These are phyloP conservation scores for Dothideomycetidae sp. DNA, from an alignment of 2,329 filamentous ascomycete species.

Conservation along the genomic window DNA sequence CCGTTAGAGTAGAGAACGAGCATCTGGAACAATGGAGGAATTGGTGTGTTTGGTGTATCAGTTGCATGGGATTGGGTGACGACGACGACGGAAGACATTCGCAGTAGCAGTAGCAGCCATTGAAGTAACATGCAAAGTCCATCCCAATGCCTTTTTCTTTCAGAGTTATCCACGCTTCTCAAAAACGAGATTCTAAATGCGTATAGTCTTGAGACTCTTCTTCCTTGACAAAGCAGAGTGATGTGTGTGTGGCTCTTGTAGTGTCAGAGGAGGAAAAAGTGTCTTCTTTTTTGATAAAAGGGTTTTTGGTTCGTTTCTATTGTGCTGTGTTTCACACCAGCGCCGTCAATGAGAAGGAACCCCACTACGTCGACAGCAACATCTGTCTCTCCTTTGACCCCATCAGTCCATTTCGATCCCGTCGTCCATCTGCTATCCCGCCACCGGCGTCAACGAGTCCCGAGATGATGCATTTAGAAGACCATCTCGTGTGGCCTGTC, in stretches of 20 bases:
- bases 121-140: too few species aligned
- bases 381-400: not conserved
- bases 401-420: slow-evolving; percentile 4
- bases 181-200: too few species aligned
- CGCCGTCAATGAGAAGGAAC: slow-evolving; percentile 6
- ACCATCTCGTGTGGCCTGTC: slow-evolving; percentile 99
- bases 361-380: slow-evolving; percentile 4
- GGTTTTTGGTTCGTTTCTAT: slow-evolving; percentile 1
- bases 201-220: too few species aligned
- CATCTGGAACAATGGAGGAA: too few species aligned
- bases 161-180: too few species aligned
- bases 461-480: slow-evolving; percentile 57
- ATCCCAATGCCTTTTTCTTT: too few species aligned
- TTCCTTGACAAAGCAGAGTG: not conserved
- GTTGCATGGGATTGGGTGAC: too few species aligned
- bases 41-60: too few species aligned
- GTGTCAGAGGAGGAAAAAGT: slow-evolving; percentile 5
- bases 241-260: too few species aligned
- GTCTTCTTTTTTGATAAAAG: slow-evolving; percentile 5
- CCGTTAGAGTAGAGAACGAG: too few species aligned
- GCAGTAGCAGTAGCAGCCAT: too few species aligned
- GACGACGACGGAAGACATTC: too few species aligned
- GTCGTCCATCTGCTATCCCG: slow-evolving; percentile 8
- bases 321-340: slow-evolving; percentile 2
- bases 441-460: not conserved